Evolutionary conservation across 1,284 basidiomycete species (phyloP), one percentile per base, ranked within the genome.

Genomic region (Volvariella surrecta): DNA sequence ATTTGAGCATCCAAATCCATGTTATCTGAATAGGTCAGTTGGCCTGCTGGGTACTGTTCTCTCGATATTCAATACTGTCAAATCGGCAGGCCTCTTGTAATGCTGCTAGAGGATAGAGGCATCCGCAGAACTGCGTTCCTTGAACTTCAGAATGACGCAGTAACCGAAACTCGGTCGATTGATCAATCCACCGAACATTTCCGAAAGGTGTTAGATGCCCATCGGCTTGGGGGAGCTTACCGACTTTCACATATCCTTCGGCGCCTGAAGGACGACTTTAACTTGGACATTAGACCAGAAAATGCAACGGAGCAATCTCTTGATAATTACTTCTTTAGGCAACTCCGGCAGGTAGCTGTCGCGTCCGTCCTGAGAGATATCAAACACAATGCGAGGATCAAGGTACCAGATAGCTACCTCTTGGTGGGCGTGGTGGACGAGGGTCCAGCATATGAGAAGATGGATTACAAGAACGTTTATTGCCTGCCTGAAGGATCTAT

Each of bases 371-470:
- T 84, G 4, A 63, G 77, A n/a, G 71, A 69, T 32, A 69, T 84
- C 53, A 83, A 83, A 53, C 71, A 80, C 48, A 61, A 64, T n/a
- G 80, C 79, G 1, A 63, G 79, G n/a, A 80, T 84, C 22, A 71
- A 68, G 2, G 70, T 85, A 6, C 73, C 72, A 0, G 61, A 74
- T 0, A 73, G 73, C 42, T 70, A 70, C 45, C 67, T 72, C 21
- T 61, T 83, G 3, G 76, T 82, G 11, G 82, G 82, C 2, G 67
- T 84, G n/a, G 76, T 77, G 2, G 82, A 82, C 51, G 81, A 82
- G 56, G 77, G 77, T 4, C 65, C 70, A 4, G 64, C 68, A 1
- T 76, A 81, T 44, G 59, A 59, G n/a, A 49, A 53, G 17, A 59
- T 59, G 3, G 73, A 67, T 1, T 48, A 58, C 32, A 52, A 64